phyloP scores from a whole-genome alignment of 805 yeast genomes.

The Brettanomyces custersianus region DNA sequence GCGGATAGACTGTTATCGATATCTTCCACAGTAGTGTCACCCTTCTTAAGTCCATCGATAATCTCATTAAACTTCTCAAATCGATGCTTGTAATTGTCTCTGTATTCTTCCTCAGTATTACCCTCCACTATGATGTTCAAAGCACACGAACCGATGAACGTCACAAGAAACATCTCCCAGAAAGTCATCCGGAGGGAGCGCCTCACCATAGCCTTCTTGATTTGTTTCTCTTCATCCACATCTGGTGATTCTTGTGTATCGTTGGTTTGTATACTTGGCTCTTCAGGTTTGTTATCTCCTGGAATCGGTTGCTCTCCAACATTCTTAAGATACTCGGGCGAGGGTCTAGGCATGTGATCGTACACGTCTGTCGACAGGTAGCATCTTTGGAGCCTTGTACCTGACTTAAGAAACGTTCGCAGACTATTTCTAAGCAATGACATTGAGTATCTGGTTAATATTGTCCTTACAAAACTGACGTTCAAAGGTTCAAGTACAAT shows the following conservation, averaged over 20 bases:
- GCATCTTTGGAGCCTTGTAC: neutral
- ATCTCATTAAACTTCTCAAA: constrained; percentile 26
- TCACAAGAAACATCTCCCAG: constrained; percentile 23
- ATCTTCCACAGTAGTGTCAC: constrained; percentile 24
- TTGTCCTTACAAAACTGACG: no score
- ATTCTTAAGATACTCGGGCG: constrained; percentile 16
- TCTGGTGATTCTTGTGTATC: constrained; percentile 10
- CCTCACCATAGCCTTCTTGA: constrained; percentile 16
- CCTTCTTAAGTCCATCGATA: constrained; percentile 12
- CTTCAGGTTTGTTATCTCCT: constrained; percentile 5
- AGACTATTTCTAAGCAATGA: no score
- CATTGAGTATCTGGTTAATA: no score
- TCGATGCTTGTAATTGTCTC: constrained; percentile 30
- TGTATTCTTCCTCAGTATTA: constrained; percentile 33
- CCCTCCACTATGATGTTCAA: constrained; percentile 38
- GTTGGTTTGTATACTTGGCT: neutral
- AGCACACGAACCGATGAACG: constrained; percentile 30
- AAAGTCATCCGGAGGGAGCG: constrained; percentile 25
- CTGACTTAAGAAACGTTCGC: no score
- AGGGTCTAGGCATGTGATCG: constrained; percentile 10
- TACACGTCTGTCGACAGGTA: neutral
- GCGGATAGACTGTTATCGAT: constrained; percentile 31
- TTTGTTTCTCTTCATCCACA: constrained; percentile 14
- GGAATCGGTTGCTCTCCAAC: constrained; percentile 23
- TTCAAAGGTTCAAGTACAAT: no score